These are phyloP conservation scores for Diddensiella transvaalensis DNA, from an alignment of 805 yeast genomes.

Conservation along the genomic window DNA sequence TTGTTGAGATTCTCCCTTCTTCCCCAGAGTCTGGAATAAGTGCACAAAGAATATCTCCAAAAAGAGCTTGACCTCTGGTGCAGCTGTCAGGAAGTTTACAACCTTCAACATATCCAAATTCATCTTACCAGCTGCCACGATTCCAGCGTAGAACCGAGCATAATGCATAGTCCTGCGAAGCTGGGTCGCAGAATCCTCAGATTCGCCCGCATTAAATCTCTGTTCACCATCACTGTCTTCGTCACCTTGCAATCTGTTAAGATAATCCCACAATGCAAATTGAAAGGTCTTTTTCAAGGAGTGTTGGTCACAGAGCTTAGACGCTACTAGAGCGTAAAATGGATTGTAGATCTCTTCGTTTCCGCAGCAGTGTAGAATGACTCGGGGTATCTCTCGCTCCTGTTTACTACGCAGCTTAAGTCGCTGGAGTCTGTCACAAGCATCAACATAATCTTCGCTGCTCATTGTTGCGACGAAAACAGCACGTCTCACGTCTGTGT, in stretches of 20 bases:
- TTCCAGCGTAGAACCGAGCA: conserved; percentile 75
- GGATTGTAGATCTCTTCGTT: conserved; percentile 85
- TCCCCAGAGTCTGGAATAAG: conserved; percentile 57
- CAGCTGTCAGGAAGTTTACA: conserved; percentile 66
- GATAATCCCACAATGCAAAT: conserved; percentile 82
- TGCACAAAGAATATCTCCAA: conserved; percentile 70
- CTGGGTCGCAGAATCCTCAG: conserved; percentile 40
- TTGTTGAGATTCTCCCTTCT: conserved; percentile 33
- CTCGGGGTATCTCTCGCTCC: conserved; percentile 81
- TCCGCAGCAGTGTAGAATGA: conserved; percentile 79
- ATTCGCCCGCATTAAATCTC: conserved; percentile 22
- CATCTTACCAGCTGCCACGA: conserved; percentile 70
- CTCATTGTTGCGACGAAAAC: conserved; percentile 94
- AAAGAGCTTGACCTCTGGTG: conserved; percentile 60
- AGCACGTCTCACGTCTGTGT: conserved; percentile 92
- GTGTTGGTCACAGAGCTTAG: conserved; percentile 68
- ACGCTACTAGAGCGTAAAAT: conserved; percentile 77
- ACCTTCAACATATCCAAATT: conserved; percentile 70
- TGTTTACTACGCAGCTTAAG: conserved; percentile 73
- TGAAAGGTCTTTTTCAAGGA: conserved; percentile 79
- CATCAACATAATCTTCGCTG: conserved; percentile 87
- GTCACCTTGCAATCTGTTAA: conserved; percentile 66
- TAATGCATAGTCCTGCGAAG: conserved; percentile 61
- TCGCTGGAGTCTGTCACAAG: conserved; percentile 76
- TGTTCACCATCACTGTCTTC: conserved; percentile 33